These are phyloP conservation scores for Calocybe indica DNA, from an alignment of 768 basidiomycete species.

Conservation along the genomic window DNA sequence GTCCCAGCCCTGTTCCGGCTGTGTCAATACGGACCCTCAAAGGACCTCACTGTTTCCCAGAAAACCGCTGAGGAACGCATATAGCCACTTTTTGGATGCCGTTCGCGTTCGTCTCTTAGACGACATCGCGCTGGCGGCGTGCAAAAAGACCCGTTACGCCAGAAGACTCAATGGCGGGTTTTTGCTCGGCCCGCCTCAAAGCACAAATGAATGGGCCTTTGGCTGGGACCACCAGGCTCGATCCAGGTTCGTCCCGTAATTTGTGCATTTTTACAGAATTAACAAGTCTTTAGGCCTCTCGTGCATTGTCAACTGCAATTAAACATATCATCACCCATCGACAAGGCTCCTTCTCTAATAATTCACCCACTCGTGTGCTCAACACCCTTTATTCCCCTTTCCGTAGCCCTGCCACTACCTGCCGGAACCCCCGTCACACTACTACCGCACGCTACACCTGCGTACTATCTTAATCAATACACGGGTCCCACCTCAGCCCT, in stretches of 20 bases:
- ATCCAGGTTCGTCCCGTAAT: constrained; percentile 30
- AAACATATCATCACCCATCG: constrained; percentile 28
- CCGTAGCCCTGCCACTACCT: constrained; percentile 34
- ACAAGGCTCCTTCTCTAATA: constrained; percentile 37
- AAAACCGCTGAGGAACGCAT: constrained; percentile 32
- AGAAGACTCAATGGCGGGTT: constrained; percentile 58
- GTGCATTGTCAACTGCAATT: constrained; percentile 57
- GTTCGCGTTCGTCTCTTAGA: constrained; percentile 50
- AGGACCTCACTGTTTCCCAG: constrained; percentile 31
- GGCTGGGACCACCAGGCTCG: constrained; percentile 55
- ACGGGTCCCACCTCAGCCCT: constrained; percentile 59
- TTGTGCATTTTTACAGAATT: constrained; percentile 5
- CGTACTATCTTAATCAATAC: constrained; percentile 69
- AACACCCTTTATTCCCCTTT: constrained; percentile 54
- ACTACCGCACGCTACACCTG: constrained; percentile 66
- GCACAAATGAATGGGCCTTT: constrained; percentile 54
- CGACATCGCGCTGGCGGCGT: constrained; percentile 44
- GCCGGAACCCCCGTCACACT: constrained; percentile 65
- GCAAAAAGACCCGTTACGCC: constrained; percentile 26
- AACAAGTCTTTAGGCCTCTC: constrained; percentile 38
- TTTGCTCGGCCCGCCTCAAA: constrained; percentile 40
- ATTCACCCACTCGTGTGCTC: constrained; percentile 58
- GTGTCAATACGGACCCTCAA: constrained; percentile 16
- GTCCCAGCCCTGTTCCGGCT: constrained; percentile 31
- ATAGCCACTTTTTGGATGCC: constrained; percentile 56